These are phyloP conservation scores for Sarocladiaceae sp. DNA, from an alignment of 2,329 filamentous ascomycete species.

Conservation along the genomic window DNA sequence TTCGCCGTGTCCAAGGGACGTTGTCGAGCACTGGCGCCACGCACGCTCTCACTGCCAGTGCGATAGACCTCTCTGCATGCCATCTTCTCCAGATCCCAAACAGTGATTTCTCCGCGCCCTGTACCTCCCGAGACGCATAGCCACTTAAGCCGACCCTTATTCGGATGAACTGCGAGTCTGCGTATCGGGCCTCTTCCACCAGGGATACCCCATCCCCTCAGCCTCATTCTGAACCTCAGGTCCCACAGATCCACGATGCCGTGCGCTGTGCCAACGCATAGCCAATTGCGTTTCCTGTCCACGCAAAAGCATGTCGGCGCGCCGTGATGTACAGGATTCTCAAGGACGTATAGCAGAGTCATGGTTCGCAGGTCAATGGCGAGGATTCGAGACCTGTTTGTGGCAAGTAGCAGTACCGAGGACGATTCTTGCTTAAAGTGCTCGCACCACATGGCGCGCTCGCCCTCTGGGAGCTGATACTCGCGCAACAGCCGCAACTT, in stretches of 20 bases:
- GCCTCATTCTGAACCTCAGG: conserved; percentile 82
- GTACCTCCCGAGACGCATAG: conserved; percentile 87
- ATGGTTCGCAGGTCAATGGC: conserved; percentile 86
- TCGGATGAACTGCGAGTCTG: conserved; percentile 73
- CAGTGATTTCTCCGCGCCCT: conserved; percentile 77
- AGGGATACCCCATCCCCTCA: conserved; percentile 84
- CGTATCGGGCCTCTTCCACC: conserved; percentile 72
- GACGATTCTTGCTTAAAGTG: conserved; percentile 80
- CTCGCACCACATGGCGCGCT: conserved; percentile 85
- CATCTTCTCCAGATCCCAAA: conserved; percentile 92
- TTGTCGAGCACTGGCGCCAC: background rate
- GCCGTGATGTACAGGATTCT: conserved; percentile 88
- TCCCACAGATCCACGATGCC: conserved; percentile 95
- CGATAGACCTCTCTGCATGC: conserved; percentile 87
- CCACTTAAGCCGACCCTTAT: conserved; percentile 74
- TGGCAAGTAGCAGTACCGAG: conserved; percentile 83
- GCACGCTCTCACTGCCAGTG: conserved; percentile 35
- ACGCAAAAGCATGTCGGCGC: conserved; percentile 88
- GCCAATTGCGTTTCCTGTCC: conserved; percentile 82
- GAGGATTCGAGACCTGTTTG: conserved; percentile 77
- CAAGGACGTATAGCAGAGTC: conserved; percentile 72
- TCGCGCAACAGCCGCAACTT: conserved; percentile 73
- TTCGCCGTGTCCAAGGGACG: conserved; percentile 52
- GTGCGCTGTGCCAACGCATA: conserved; percentile 86
- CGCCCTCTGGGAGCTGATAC: conserved; percentile 69